phyloP scores from a whole-genome alignment of 1,284 basidiomycete genomes.

The Trametes polyzona region DNA sequence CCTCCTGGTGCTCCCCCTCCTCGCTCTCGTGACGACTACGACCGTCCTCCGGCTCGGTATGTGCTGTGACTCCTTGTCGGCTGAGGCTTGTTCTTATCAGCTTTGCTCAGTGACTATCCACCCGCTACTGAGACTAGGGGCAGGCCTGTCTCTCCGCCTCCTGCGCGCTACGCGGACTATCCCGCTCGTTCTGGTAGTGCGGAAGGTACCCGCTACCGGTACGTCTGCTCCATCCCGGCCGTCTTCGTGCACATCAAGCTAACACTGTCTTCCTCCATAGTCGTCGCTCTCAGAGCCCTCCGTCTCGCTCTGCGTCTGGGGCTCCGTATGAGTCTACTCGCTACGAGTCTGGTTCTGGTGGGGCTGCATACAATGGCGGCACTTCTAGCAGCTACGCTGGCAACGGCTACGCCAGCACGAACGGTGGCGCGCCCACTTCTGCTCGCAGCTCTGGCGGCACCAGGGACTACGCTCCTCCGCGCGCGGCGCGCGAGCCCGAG shows the following conservation, averaged over 20 bases:
- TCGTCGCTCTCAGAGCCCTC: constrained; percentile 75
- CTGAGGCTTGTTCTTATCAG: constrained; percentile 9
- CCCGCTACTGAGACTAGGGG: constrained; percentile 52
- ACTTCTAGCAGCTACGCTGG: constrained; percentile 39
- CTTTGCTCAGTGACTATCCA: constrained; percentile 48
- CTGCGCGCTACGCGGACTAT: constrained; percentile 61
- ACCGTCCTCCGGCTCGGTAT: constrained; percentile 53
- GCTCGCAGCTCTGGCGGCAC: constrained; percentile 43
- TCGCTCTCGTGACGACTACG: constrained; percentile 51
- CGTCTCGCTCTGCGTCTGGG: constrained; percentile 42
- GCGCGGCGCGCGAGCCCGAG: constrained; percentile 53
- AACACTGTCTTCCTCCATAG: constrained; percentile 39
- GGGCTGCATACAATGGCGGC: constrained; percentile 50
- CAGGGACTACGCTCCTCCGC: constrained; percentile 63
- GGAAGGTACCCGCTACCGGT: constrained; percentile 60
- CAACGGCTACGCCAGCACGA: constrained; percentile 53
- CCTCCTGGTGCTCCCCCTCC: constrained; percentile 46
- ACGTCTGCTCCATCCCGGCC: constrained; percentile 27
- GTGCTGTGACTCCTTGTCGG: constrained; percentile 15
- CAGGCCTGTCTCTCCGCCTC: constrained; percentile 58
- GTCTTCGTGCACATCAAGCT: neutral
- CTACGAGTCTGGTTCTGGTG: constrained; percentile 51
- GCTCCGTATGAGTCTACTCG: constrained; percentile 40
- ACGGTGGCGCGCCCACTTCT: constrained; percentile 39
- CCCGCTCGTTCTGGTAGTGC: constrained; percentile 45